A percentile compares a stretch with the other conserved stretches of the same genome.
These are phyloP conservation scores for Paratinospora sagittata DNA, from an alignment of 164 flowering plant species.

Conservation along the genomic window DNA sequence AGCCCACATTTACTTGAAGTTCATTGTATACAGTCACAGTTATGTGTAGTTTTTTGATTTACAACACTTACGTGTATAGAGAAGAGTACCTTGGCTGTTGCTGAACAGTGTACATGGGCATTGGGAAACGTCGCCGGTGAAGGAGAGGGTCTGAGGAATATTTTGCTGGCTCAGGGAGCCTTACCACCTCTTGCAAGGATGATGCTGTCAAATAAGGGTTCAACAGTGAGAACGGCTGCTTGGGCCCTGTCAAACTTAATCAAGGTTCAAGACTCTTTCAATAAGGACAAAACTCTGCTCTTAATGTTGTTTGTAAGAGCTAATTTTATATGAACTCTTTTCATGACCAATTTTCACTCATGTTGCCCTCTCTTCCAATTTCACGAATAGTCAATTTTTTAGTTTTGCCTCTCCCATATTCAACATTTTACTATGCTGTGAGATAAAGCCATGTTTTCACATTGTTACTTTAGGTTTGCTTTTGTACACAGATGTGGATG, in stretches of 20 bases:
- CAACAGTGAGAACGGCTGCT: constrained; percentile 95
- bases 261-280: constrained; percentile 45
- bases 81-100: constrained; percentile 82
- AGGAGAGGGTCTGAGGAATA: constrained; percentile 80
- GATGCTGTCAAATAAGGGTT: constrained; percentile 86
- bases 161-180: constrained; percentile 89
- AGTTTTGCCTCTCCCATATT: background rate
- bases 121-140: constrained; percentile 99
- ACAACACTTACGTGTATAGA: constrained; percentile 36
- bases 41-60: constrained; percentile 7
- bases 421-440: background rate
- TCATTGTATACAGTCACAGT: background rate
- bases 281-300: background rate
- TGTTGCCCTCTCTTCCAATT: background rate
- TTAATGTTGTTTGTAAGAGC: background rate
- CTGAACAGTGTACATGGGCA: constrained; percentile 99
- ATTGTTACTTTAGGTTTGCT: background rate
- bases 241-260: constrained; percentile 96
- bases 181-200: constrained; percentile 84
- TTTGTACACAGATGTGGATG: background rate
- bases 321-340: background rate
- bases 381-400: background rate
- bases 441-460: background rate
- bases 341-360: background rate
- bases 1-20: background rate